Percentiles rank a stretch among this genome's conserved stretches.
These are phyloP conservation scores for Monilinia aucupariae DNA, from an alignment of 2,329 filamentous ascomycete genomes.

Conservation along the genomic window DNA sequence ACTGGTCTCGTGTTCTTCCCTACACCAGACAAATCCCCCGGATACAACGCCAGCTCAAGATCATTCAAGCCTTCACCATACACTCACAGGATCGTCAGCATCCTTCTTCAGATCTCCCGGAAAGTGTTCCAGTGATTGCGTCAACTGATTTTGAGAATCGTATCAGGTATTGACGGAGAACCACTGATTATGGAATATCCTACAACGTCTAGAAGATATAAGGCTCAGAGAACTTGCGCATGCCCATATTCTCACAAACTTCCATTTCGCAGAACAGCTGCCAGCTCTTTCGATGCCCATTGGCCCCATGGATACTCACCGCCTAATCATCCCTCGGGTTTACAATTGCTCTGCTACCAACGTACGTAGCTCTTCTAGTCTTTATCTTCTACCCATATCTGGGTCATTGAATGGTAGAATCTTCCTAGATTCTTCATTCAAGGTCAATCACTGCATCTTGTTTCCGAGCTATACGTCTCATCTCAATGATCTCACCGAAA, in stretches of 20 bases:
- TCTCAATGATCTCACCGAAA: not conserved
- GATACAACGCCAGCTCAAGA: too few relatives aligned
- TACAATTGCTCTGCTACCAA: not conserved
- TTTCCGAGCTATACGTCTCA: not conserved
- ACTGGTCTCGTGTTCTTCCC: too few relatives aligned
- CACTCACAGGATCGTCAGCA: too few relatives aligned
- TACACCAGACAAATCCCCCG: too few relatives aligned
- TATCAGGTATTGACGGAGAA: too few relatives aligned
- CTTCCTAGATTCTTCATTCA: not conserved
- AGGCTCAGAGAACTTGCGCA: too few relatives aligned
- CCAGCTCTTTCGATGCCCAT: not conserved
- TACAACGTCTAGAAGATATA: not conserved
- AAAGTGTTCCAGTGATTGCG: too few relatives aligned
- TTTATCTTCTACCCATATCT: not conserved
- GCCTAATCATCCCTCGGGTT: not conserved
- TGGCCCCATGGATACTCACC: not conserved
- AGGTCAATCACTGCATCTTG: not conserved
- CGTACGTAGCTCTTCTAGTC: not conserved
- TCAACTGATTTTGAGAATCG: too few relatives aligned
- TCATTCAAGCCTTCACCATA: too few relatives aligned
- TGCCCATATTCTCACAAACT: not conserved
- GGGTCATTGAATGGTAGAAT: not conserved
- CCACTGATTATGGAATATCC: too few relatives aligned
- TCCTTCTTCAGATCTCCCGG: too few relatives aligned
- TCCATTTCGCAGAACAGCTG: not conserved